Evolutionary conservation across 257 asterid species (phyloP), one percentile per base, ranked within the genome.

Genomic region (Ophiorrhiza pumila): DNA sequence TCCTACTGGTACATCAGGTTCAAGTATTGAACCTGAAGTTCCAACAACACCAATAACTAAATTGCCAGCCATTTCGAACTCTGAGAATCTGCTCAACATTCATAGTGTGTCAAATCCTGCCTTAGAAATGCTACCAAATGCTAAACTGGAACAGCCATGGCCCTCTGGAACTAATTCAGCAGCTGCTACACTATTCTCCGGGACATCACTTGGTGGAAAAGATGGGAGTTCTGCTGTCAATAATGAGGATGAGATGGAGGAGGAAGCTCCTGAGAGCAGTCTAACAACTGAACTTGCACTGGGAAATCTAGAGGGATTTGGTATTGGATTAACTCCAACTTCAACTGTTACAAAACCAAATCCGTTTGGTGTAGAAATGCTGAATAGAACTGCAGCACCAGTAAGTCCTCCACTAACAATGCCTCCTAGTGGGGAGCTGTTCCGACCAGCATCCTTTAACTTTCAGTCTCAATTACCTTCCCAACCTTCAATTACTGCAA

Each of bases 221-320:
- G 80, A 23, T 74, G 83, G 35, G 13, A 71, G 74, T 62, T 80
- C 83, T 58, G 79, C 79, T 83, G 85, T 65, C 72, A 76, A 85
- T 68, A 79, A 84, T 29, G 97, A 92, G 84, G 99, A 95, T 86
- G 98, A 90, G 80, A 95, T 95, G 99, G 99, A 94, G 80, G 99
- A 95, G 82, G 99, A 92, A 78, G 92, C 95, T 69, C 93, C 97
- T 20, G 98, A 95, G 84, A 73, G 83, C 62, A 80, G 77, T 80
- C 90, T 79, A 76, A 79, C 80, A 43, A 69, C 87, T 65, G 87
- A 62, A 61, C 73, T 85, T 59, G 64, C 90, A 60, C 75, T 90
- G 47, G 92, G 88, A 74, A 85, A 77, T 86, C 84, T 92, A 62
- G 87, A 77, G 68, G 92, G 91, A 46, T 90, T 92, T 79, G 96